Base-by-base conservation (phyloP, 2,329 filamentous ascomycete species). In the Verticillium albo-atrum region DNA sequence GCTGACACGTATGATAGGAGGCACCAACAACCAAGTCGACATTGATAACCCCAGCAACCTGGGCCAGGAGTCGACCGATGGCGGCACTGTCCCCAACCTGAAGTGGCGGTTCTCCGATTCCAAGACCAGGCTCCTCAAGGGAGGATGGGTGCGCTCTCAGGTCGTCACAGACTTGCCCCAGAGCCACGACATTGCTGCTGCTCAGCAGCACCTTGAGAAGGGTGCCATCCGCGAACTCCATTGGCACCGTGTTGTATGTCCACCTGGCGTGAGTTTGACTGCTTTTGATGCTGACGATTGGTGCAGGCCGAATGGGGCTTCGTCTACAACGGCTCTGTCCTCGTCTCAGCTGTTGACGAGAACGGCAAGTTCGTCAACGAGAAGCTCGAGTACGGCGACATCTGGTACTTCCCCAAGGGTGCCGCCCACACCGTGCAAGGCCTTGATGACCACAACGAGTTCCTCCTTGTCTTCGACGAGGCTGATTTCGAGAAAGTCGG, bases 71-170 rank as follows among this genome's bases (percentile, higher is more conserved):
- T 75, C 78, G 17, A 89, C 87, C 1, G 87, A 90, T 67, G 79
- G 77, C 54, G 88, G 87, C 17, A 74, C 81, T 12, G 86, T 90
- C 1, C 83, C 84, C 0, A 90, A 89, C 67, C 75, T 89, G 64
- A 89, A 89, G 69, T 84, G 87, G 87, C 83, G 84, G 57, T 89
- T 90, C 72, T 88, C 85, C 0, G 83, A 89, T 69, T 89, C 85
- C 26, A 86, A 84, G 72, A 87, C 84, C 1, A 79, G 79, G 26
- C 77, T 89, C 35, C 77, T 86, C 56, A 81, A 80, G 27, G 87
- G 87, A 1, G 87, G 88, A 2, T 90, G 86, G 86, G 81, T 84
- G 1, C 79, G 87, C 26, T 82, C 88, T 70, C 86, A 89, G 66
- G 84, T 89, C 58, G 79, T 88, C 54, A 82, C 83, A n/a, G 88